A percentile compares a stretch with the other conserved stretches of the same genome.
These are phyloP conservation scores for Suillus fuscotomentosus DNA, from an alignment of 768 basidiomycete genomes.

Conservation along the genomic window DNA sequence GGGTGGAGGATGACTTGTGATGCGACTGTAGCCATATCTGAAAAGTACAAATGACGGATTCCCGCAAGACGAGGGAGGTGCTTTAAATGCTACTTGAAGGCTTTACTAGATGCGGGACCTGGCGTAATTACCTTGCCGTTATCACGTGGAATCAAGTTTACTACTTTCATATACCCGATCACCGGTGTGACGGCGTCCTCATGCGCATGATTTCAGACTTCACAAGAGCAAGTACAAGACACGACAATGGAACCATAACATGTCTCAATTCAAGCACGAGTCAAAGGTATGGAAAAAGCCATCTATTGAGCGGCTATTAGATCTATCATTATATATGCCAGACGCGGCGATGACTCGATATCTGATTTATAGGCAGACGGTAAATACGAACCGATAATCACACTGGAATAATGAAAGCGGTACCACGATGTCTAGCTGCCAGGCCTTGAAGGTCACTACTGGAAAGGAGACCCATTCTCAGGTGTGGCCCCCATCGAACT, in stretches of 20 bases:
- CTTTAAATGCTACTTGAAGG: background rate
- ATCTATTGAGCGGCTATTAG: background rate
- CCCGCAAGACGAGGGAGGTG: slow-evolving; percentile 14
- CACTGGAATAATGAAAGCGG: background rate
- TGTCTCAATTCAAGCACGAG: background rate
- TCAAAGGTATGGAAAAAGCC: background rate
- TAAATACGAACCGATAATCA: background rate
- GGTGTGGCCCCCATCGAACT: background rate
- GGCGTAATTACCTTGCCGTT: slow-evolving; percentile 14
- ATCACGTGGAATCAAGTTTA: slow-evolving; percentile 26
- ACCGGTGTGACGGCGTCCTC: background rate
- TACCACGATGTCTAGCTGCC: background rate
- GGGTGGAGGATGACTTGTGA: slow-evolving; percentile 88
- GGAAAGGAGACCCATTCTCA: background rate
- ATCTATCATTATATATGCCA: background rate
- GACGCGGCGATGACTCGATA: background rate
- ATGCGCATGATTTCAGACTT: background rate
- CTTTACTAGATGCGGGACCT: background rate
- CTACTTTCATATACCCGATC: slow-evolving; percentile 10
- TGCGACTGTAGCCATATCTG: slow-evolving; percentile 41
- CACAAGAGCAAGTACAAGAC: slow-evolving; percentile 1
- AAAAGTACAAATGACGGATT: slow-evolving; percentile 5
- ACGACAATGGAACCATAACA: background rate
- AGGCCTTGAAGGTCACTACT: background rate
- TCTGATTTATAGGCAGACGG: background rate